phyloP scores from a whole-genome alignment of 208 protist species.

The Crithidia sp. region DNA sequence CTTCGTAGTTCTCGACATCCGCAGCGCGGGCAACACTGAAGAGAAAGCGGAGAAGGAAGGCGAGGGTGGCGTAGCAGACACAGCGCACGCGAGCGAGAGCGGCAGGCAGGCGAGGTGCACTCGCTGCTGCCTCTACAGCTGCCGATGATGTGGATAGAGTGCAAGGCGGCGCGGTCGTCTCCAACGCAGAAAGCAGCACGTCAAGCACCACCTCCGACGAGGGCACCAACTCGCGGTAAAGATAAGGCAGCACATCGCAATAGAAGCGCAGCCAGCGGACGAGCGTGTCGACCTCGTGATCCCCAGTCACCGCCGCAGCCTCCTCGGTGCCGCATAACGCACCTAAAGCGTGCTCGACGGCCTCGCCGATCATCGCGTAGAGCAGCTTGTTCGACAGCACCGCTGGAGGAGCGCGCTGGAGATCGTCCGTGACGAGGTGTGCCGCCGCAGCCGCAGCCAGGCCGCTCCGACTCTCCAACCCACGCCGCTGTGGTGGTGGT shows the following conservation, averaged over 20 bases:
- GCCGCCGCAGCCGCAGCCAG: not conserved
- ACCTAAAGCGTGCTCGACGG: conserved; percentile 20
- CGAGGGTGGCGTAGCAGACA: conserved; percentile 18
- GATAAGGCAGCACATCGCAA: conserved; percentile 32
- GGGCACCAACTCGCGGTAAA: conserved; percentile 41
- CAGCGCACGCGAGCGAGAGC: not conserved
- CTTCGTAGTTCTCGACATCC: conserved; percentile 24
- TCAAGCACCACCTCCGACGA: conserved; percentile 30
- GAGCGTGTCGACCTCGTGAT: conserved; percentile 25
- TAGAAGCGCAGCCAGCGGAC: conserved; percentile 34
- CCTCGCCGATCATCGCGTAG: conserved; percentile 30
- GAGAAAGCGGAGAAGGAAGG: conserved; percentile 21
- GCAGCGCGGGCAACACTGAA: conserved; percentile 17
- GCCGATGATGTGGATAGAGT: not conserved
- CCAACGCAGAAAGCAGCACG: conserved; percentile 33
- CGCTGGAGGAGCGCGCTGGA: conserved; percentile 8
- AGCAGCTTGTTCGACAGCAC: conserved; percentile 31
- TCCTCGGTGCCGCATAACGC: not conserved
- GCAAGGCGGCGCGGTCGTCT: not conserved
- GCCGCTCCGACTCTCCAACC: not conserved
- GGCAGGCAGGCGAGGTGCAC: too few species aligned
- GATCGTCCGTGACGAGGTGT: conserved; percentile 23
- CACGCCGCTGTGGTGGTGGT: not conserved
- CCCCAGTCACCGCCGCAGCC: not conserved
- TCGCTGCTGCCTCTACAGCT: not conserved